Evolutionary conservation across 176 grass and related monocot genomes (phyloP), one percentile per base, ranked within the genome.

Genomic region (Eleusine coracana): DNA sequence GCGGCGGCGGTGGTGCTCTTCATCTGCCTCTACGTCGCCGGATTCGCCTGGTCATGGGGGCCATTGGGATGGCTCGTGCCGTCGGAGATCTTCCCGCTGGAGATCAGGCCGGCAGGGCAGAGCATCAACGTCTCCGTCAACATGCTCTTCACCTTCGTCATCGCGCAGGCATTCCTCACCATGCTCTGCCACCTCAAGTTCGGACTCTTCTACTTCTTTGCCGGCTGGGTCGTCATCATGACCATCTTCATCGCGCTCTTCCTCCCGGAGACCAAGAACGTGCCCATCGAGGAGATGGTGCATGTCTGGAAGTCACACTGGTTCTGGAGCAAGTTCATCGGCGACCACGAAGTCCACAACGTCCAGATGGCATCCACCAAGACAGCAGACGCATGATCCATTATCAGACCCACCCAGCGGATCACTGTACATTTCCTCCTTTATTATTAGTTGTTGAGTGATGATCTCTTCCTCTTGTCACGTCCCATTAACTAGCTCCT

Each of bases 111-210:
- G 21, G 96, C 96, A 4, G 96, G 96, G n/a, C 96, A 98, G 88
- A 98, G 96, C 79, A 95, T 98, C 82, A 98, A 95, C 82, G 95
- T 98, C 5, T 86, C 95, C 1, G 92, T 98, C 2, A 98, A 98
- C 92, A 98, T 98, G 96, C 71, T 95, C 84, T 98, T 98, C 90
- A 98, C 96, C 79, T 98, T 98, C 88, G 66, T 58, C 84, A 93
- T 98, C 67, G 96, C 92, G 25, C 96, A 98, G 84, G 92, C 92
- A 0, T 98, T 98, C 85, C 86, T 95, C 73, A 49, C 90, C 81
- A 95, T 98, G 96, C 82, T 98, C 66, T 98, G 96, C 88, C 92
- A 90, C 88, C 63, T 98, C 82, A 98, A 98, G 86, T 98, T 95
- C 51, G 92, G 86, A 0, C 87, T 95, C 71, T 98, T 98, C 96